Evolutionary conservation across 345 rosid species (phyloP).

Genomic region (Clarkia xantiana): DNA sequence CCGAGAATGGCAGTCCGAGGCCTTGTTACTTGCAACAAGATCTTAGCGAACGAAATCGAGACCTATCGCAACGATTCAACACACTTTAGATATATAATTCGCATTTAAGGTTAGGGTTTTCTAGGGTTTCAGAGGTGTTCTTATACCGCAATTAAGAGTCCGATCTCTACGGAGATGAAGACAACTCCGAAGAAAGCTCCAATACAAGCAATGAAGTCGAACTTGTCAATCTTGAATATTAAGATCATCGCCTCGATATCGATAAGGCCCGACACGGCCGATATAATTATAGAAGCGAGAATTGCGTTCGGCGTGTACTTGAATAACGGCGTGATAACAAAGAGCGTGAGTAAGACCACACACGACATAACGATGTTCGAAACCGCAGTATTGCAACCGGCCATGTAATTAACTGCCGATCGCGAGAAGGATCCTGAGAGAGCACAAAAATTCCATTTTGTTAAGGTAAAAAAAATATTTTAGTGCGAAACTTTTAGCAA

Average conservation of each 20-base stretch:
- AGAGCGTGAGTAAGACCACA: constrained; percentile 43
- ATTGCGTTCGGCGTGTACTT: constrained; percentile 63
- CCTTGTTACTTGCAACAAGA: constrained; percentile 77
- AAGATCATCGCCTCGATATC: constrained; percentile 34
- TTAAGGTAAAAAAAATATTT: no score
- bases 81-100: background rate
- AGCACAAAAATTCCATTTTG: background rate
- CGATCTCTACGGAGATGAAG: constrained; percentile 49
- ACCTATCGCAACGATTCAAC: constrained; percentile 24
- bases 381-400: constrained; percentile 66
- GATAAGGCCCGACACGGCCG: constrained; percentile 49
- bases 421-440: constrained; percentile 67
- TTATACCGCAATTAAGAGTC: constrained; percentile 55
- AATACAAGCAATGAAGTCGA: constrained; percentile 57
- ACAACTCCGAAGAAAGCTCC: constrained; percentile 79
- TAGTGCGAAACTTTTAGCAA: background rate
- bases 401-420: constrained; percentile 72
- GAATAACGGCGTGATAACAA: constrained; percentile 52
- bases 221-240: constrained; percentile 72
- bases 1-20: constrained; percentile 70
- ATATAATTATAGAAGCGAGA: constrained; percentile 53
- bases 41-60: constrained; percentile 63
- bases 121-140: background rate
- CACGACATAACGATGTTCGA: constrained; percentile 70
- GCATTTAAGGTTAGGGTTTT: background rate